phyloP scores from a whole-genome alignment of 768 basidiomycete species.

The Solioccasus polychromus region DNA sequence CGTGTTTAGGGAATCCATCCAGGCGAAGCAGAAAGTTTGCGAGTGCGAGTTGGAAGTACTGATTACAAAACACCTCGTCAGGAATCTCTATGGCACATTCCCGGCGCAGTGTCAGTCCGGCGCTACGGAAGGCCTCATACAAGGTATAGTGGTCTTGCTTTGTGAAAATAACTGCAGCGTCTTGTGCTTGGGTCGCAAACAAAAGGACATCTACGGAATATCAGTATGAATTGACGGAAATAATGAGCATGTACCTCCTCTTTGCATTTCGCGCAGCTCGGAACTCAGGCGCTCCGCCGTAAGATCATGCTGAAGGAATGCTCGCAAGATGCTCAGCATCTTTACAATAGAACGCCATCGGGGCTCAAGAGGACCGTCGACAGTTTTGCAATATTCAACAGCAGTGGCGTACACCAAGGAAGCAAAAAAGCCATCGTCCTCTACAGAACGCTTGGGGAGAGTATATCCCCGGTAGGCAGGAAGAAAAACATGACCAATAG shows the following conservation, averaged over 20 bases:
- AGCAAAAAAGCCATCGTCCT: neutral
- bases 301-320: neutral
- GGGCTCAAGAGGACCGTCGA: neutral
- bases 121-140: conserved; percentile 43
- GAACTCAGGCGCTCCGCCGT: neutral
- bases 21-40: conserved; percentile 17
- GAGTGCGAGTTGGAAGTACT: conserved; percentile 14
- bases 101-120: conserved; percentile 26
- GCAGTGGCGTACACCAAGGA: neutral
- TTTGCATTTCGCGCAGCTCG: neutral
- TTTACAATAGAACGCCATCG: neutral
- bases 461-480: neutral
- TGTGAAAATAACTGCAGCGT: conserved; percentile 40
- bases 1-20: neutral
- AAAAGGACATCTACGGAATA: neutral
- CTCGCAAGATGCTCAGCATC: neutral
- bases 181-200: conserved; percentile 7
- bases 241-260: neutral
- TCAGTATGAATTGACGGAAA: neutral
- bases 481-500: neutral
- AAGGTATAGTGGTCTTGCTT: conserved; percentile 18
- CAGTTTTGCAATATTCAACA: neutral
- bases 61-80: conserved; percentile 6
- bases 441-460: neutral
- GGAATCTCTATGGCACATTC: conserved; percentile 21